Conservation (phyloP, 192 early-diverging fungal species). For the Backusella mclennaniae region DNA sequence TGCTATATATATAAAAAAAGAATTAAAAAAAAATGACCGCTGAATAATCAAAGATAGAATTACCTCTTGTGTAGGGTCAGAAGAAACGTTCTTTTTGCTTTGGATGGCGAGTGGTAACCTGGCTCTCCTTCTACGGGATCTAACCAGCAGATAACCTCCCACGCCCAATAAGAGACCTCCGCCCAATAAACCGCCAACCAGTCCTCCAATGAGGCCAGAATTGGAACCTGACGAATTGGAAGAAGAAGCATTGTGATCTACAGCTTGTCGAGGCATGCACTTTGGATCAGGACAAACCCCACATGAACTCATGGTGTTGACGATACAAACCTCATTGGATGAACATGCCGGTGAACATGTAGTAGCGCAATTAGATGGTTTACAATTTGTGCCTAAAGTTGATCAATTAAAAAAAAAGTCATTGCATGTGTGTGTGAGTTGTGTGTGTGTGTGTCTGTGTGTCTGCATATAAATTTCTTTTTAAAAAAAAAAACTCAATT, state of each 20-base stretch:
- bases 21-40: not conserved
- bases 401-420: not conserved
- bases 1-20: not conserved
- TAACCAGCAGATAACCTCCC: not conserved
- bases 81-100: slow-evolving; percentile 8
- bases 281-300: slow-evolving; percentile 21
- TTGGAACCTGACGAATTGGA: slow-evolving; percentile 2
- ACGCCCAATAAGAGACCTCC: slow-evolving; percentile 9
- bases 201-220: slow-evolving; percentile 29
- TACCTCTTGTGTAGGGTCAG: slow-evolving; percentile 3
- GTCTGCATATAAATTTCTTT: not conserved
- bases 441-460: not conserved
- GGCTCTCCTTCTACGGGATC: not conserved
- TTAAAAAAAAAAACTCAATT: not conserved
- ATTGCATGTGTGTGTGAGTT: too few species aligned
- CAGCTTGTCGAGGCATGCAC: slow-evolving; percentile 7
- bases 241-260: not conserved
- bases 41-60: not conserved
- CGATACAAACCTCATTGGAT: not conserved
- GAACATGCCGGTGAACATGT: slow-evolving; percentile 20
- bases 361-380: slow-evolving; percentile 17
- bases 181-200: slow-evolving; percentile 22
- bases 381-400: slow-evolving; percentile 8
- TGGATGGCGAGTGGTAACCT: slow-evolving; percentile 20
- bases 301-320: slow-evolving; percentile 21